These are phyloP conservation scores for Apiosordaria backusii DNA, from an alignment of 495 filamentous ascomycete genomes.

Conservation along the genomic window DNA sequence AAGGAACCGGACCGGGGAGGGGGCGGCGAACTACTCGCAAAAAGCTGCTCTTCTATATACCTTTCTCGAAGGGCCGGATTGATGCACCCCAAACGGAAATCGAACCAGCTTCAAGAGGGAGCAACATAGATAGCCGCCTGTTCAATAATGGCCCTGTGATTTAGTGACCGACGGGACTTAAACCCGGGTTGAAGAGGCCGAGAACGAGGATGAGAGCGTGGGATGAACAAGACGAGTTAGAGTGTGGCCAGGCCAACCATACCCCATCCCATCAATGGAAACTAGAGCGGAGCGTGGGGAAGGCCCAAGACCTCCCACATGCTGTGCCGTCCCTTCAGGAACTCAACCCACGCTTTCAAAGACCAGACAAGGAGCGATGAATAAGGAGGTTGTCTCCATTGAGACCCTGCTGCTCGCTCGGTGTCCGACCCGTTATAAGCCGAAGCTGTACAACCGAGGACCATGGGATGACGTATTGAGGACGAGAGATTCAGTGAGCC, in stretches of 20 bases:
- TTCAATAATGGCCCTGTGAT: neutral
- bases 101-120: neutral
- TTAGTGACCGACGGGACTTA: neutral
- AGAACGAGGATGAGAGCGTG: constrained; percentile 1
- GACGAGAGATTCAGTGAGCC: neutral
- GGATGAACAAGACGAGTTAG: constrained; percentile 3
- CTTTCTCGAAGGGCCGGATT: neutral
- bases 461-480: neutral
- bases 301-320: neutral
- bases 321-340: neutral
- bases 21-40: no score
- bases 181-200: no score
- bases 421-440: neutral
- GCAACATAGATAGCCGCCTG: neutral
- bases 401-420: neutral
- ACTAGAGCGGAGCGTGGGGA: neutral
- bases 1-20: neutral
- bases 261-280: neutral
- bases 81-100: neutral
- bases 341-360: neutral
- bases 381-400: neutral
- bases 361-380: neutral
- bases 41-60: neutral
- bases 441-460: neutral
- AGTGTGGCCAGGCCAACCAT: neutral